Percentiles rank a stretch among this genome's conserved stretches.
Evolutionary conservation across 192 early-diverging fungal genomes (phyloP).

Genomic region (Umbelopsis ramanniana): DNA sequence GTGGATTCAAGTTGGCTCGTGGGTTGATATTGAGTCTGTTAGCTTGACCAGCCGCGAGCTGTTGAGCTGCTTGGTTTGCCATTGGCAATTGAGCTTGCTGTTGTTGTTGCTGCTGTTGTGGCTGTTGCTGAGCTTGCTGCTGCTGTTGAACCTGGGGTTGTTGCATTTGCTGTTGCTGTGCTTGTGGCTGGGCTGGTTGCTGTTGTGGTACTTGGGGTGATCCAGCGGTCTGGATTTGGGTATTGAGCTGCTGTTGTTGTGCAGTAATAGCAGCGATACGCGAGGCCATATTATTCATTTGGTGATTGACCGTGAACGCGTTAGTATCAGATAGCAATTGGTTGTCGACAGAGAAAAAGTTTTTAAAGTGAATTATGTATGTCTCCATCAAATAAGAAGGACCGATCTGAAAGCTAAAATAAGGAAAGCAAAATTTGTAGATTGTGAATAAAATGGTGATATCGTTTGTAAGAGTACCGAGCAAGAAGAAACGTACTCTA

Average conservation of each 20-base stretch:
- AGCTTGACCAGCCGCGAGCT: slow-evolving; percentile 26
- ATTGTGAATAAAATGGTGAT: too few species aligned
- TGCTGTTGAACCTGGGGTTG: slow-evolving; percentile 8
- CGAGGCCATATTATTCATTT: slow-evolving; percentile 24
- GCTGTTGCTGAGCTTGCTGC: not conserved
- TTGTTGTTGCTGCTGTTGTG: slow-evolving; percentile 12
- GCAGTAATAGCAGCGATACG: slow-evolving; percentile 16
- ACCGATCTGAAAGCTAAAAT: slow-evolving; percentile 37
- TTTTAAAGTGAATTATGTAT: slow-evolving; percentile 41
- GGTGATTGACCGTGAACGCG: slow-evolving; percentile 23
- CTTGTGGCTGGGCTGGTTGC: slow-evolving; percentile 4
- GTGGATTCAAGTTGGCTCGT: not conserved
- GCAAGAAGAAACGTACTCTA: slow-evolving; percentile 45
- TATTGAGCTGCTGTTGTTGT: slow-evolving; percentile 30
- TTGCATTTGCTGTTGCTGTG: slow-evolving; percentile 18
- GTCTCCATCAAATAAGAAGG: slow-evolving; percentile 45
- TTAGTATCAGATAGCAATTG: slow-evolving; percentile 41
- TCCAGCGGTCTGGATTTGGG: slow-evolving; percentile 25
- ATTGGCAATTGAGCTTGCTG: not conserved
- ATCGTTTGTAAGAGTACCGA: not conserved
- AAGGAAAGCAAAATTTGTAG: too few species aligned
- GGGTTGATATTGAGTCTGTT: slow-evolving; percentile 6
- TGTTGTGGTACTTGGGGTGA: slow-evolving; percentile 19
- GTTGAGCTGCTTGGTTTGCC: not conserved
- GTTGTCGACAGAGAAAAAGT: slow-evolving; percentile 38